These are phyloP conservation scores for Podaxis pistillaris DNA, from an alignment of 768 basidiomycete genomes.

Conservation along the genomic window DNA sequence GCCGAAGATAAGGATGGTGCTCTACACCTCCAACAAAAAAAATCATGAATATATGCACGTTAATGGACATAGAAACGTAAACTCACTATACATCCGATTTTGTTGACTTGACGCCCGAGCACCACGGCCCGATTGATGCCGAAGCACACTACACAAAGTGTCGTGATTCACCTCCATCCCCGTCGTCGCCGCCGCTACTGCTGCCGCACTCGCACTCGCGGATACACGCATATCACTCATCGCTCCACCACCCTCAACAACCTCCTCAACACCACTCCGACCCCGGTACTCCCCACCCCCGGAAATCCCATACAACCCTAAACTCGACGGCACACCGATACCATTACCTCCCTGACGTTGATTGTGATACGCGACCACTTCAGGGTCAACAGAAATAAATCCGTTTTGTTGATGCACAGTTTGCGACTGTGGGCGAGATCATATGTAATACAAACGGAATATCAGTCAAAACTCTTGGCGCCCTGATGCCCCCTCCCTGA, in stretches of 20 bases:
- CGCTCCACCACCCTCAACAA: too few species aligned
- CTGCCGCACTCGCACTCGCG: neutral
- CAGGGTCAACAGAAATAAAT: neutral
- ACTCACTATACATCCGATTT: neutral
- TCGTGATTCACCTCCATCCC: neutral
- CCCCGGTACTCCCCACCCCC: neutral
- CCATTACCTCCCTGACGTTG: neutral
- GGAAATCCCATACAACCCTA: neutral
- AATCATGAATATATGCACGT: neutral
- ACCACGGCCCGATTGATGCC: neutral
- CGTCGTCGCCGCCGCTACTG: neutral
- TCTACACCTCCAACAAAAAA: neutral
- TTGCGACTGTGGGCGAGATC: neutral
- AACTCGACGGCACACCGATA: neutral
- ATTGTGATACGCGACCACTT: neutral
- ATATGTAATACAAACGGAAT: too few species aligned
- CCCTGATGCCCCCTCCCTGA: too few species aligned
- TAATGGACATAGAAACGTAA: neutral
- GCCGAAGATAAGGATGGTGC: neutral
- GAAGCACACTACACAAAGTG: neutral
- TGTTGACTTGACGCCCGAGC: neutral
- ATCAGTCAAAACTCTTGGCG: too few species aligned
- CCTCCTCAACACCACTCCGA: too few species aligned
- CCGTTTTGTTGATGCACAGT: neutral
- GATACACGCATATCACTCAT: too few species aligned